Conservation (phyloP, 2,329 filamentous ascomycete genomes). For the Nemania diffusa region DNA sequence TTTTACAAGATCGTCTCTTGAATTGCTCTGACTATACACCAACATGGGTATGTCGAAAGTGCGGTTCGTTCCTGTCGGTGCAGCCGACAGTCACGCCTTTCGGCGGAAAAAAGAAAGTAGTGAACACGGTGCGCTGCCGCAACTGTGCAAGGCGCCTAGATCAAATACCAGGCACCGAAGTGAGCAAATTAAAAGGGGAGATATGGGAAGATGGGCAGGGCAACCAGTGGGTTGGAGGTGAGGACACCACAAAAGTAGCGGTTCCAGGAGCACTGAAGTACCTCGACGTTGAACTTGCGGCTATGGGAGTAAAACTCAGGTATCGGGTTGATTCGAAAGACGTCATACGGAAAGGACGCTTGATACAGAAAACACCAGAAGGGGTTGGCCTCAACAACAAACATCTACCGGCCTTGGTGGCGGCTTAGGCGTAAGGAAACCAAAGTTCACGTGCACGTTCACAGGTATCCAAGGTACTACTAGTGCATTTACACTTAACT, state of each 20-base stretch:
- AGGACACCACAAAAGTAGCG: conserved; percentile 89
- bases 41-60: conserved; percentile 88
- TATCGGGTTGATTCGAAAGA: conserved; percentile 77
- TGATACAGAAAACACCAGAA: conserved; percentile 54
- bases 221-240: conserved; percentile 84
- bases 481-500: conserved; percentile 27
- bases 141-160: conserved; percentile 75
- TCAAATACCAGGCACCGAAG: conserved; percentile 65
- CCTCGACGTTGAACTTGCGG: conserved; percentile 92
- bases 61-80: conserved; percentile 90
- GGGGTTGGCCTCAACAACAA: conserved; percentile 43
- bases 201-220: conserved; percentile 95
- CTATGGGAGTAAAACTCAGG: conserved; percentile 96
- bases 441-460: conserved; percentile 1
- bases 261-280: conserved; percentile 93
- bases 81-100: conserved; percentile 79
- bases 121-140: conserved; percentile 79
- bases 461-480: conserved; percentile 3
- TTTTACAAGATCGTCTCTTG: conserved; percentile 93
- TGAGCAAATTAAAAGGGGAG: conserved; percentile 71
- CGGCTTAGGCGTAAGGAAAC: conserved; percentile 37
- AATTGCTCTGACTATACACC: conserved; percentile 96
- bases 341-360: conserved; percentile 63
- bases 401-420: conserved; percentile 41
- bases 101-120: conserved; percentile 71